Conservation (phyloP, 345 rosid genomes). For the Salix arbutifolia region DNA sequence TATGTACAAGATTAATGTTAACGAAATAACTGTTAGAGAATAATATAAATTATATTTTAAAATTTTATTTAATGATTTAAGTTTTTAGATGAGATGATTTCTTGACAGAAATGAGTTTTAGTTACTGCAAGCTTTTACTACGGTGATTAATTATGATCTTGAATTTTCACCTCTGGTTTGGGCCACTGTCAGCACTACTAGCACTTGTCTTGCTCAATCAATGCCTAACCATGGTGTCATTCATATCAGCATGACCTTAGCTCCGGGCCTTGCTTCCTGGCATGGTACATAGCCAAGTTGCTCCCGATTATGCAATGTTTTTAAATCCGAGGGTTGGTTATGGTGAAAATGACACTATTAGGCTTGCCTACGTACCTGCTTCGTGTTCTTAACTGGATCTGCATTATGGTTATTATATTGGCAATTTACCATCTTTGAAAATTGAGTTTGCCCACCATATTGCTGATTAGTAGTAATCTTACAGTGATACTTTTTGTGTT, state of each 20-base stretch:
- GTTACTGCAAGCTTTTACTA: slow-evolving; percentile 38
- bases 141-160: slow-evolving; percentile 43
- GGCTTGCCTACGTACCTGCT: slow-evolving; percentile 7
- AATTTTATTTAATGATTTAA: no score
- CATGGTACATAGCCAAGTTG: slow-evolving; percentile 37
- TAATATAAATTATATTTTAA: no score
- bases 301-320: slow-evolving; percentile 26
- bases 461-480: not conserved
- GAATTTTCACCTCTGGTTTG: slow-evolving; percentile 37
- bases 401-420: not conserved
- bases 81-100: no score
- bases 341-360: slow-evolving; percentile 15
- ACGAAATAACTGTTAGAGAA: no score
- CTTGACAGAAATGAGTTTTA: slow-evolving; percentile 10
- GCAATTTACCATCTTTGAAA: not conserved
- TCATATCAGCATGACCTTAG: slow-evolving; percentile 37
- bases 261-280: slow-evolving; percentile 19
- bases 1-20: slow-evolving; percentile 19
- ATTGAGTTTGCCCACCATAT: not conserved
- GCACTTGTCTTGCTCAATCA: slow-evolving; percentile 41
- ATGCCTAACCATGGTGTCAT: slow-evolving; percentile 31
- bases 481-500: not conserved
- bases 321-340: slow-evolving; percentile 25
- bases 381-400: no score
- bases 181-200: slow-evolving; percentile 22